These are phyloP conservation scores for Cyberlindnera sargentensis DNA, from an alignment of 805 yeast genomes.

Conservation along the genomic window DNA sequence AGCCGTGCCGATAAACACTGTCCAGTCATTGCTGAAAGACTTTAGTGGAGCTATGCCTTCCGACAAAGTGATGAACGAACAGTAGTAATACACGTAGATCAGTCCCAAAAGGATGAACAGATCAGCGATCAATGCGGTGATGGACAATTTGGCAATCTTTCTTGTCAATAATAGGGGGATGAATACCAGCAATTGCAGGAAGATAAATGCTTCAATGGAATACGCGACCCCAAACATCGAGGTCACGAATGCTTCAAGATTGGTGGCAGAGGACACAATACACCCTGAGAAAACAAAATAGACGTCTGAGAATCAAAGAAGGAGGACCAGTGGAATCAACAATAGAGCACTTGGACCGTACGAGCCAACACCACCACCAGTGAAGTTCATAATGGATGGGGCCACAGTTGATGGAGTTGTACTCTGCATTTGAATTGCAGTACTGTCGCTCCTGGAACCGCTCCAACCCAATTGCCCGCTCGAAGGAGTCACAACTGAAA, in stretches of 20 bases:
- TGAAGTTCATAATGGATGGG: neutral
- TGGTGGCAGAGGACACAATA: slow-evolving; percentile 85
- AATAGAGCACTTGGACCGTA: neutral
- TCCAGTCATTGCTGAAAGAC: slow-evolving; percentile 56
- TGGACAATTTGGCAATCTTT: slow-evolving; percentile 80
- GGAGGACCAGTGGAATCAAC: neutral
- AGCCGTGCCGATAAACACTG: slow-evolving; percentile 91
- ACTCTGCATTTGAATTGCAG: no score
- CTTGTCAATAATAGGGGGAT: slow-evolving; percentile 84
- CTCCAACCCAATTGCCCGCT: no score
- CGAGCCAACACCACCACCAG: neutral
- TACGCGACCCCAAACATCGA: slow-evolving; percentile 31
- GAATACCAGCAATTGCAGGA: slow-evolving; percentile 62
- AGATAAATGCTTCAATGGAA: slow-evolving; percentile 50
- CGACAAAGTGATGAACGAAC: slow-evolving; percentile 44
- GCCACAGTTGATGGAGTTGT: neutral
- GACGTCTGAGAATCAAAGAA: neutral
- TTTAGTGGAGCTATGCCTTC: slow-evolving; percentile 44
- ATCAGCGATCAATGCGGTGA: slow-evolving; percentile 85
- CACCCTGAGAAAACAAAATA: no score
- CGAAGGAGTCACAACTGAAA: no score
- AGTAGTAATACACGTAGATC: slow-evolving; percentile 73
- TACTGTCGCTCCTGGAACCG: no score
- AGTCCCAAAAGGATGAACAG: slow-evolving; percentile 80
- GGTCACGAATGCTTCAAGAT: slow-evolving; percentile 56